Evolutionary conservation across 169 alveolate species (phyloP).

Genomic region (Cryptosporidium viatorum): DNA sequence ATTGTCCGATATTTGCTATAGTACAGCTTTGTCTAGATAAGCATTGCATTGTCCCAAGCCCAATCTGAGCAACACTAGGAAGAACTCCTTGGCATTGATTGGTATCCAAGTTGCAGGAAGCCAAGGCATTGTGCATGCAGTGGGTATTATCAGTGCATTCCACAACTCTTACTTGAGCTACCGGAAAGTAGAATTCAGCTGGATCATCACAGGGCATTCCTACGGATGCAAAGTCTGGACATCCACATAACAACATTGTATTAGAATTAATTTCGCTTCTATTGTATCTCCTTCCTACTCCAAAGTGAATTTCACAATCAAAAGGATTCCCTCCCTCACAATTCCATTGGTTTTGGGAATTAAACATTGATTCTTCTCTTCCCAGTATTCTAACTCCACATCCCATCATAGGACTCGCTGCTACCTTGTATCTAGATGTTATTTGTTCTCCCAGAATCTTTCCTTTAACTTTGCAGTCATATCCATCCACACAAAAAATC

Average conservation of each 20-base stretch:
- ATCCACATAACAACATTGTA: constrained; percentile 62
- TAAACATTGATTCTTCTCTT: constrained; percentile 58
- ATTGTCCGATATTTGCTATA: constrained; percentile 66
- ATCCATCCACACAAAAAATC: constrained; percentile 70
- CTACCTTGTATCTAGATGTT: constrained; percentile 67
- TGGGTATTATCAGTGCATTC: constrained; percentile 71
- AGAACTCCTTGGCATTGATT: constrained; percentile 73
- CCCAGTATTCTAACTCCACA: constrained; percentile 69
- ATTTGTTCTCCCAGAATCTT: constrained; percentile 68
- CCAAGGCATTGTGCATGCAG: constrained; percentile 73
- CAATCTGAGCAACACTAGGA: constrained; percentile 73
- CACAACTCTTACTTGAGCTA: constrained; percentile 59
- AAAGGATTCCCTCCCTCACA: constrained; percentile 74
- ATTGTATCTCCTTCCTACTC: constrained; percentile 74
- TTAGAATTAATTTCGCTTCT: constrained; percentile 48
- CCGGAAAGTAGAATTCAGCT: constrained; percentile 68
- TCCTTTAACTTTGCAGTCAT: constrained; percentile 66
- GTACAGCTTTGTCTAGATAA: constrained; percentile 66
- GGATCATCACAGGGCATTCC: constrained; percentile 76
- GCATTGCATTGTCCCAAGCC: constrained; percentile 74
- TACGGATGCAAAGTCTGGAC: constrained; percentile 61
- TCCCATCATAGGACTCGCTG: constrained; percentile 74
- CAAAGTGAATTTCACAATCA: constrained; percentile 74
- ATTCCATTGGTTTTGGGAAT: constrained; percentile 60
- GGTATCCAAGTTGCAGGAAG: constrained; percentile 60